Base-by-base conservation (phyloP, 768 basidiomycete species). In the Kwoniella pini region DNA sequence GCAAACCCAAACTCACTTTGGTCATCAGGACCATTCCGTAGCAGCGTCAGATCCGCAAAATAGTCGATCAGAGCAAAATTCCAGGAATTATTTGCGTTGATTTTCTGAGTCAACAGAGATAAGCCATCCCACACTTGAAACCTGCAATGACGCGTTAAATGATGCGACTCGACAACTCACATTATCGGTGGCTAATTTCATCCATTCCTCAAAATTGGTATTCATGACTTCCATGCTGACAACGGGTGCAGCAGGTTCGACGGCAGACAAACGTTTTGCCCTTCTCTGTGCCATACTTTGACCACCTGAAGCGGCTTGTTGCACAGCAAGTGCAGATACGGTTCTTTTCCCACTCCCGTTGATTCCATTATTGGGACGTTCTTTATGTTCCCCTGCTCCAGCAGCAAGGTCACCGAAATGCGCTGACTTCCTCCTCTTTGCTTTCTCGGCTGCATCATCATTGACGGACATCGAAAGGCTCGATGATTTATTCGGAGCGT, bases 171-270 rank as follows among this genome's bases (percentile, higher is more conserved):
- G 51, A 10, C 54, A 3, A 81, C 86, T 69, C 75, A 97, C 96
- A 79, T 98, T 98, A 76, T 98, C 95, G 2, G 95, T 98, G 1
- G 94, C 93, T 87, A 98, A 87, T 82, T 98, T 98, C 95, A 99
- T 98, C 96, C 96, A 98, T 79, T 98, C 93, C 77, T 99, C 96
- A 72, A 88, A 96, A 70, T 93, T 96, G 38, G 87, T 88, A 79
- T 83, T 90, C 85, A 90, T 90, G n/a, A 92, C 84, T 65, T 94
- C 90, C 66, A 87, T 79, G 0, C 88, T 71, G 19, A 77, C 72
- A 13, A 57, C 60, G 9, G 76, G 78, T 9, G 51, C 59, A 51
- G 46, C 64, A 19, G 65, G 69, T 12, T 63, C 69, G 2, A 75
- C 68, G 1, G 74, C 67, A 38, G 70, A 70, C n/a, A 74, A 62